phyloP scores from a whole-genome alignment of 805 yeast species.

The Lipomyces anomalus region DNA sequence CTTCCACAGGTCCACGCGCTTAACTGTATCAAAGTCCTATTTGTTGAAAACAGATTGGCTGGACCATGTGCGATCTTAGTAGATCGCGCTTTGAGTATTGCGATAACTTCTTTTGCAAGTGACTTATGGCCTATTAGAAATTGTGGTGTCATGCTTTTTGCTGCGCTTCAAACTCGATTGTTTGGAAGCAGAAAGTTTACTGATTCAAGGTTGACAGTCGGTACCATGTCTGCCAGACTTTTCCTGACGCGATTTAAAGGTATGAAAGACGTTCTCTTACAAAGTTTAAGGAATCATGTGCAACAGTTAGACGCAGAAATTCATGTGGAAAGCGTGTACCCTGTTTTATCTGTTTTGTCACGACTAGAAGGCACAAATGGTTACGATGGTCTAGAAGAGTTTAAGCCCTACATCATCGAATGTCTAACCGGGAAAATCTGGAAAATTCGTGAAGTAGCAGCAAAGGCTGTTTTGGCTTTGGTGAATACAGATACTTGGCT shows the following conservation, averaged over 20 bases:
- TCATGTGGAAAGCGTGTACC: slow-evolving; percentile 60
- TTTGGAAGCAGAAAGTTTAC: slow-evolving; percentile 55
- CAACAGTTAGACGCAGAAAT: slow-evolving; percentile 22
- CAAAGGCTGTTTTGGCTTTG: slow-evolving; percentile 57
- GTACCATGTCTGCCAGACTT: slow-evolving; percentile 48
- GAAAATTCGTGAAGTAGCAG: slow-evolving; percentile 85
- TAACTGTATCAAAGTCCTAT: slow-evolving; percentile 71
- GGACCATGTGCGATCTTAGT: slow-evolving; percentile 46
- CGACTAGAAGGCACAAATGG: slow-evolving; percentile 59
- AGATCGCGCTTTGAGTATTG: slow-evolving; percentile 52
- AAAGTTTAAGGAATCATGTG: slow-evolving; percentile 27
- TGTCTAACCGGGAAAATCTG: slow-evolving; percentile 55
- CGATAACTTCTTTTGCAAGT: slow-evolving; percentile 59
- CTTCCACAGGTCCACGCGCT: slow-evolving; percentile 92
- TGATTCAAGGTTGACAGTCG: slow-evolving; percentile 25
- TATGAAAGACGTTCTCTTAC: slow-evolving; percentile 45
- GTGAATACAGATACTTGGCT: slow-evolving; percentile 34
- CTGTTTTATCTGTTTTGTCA: slow-evolving; percentile 67
- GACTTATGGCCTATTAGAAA: slow-evolving; percentile 81
- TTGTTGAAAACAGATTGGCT: slow-evolving; percentile 65
- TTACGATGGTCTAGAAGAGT: slow-evolving; percentile 47
- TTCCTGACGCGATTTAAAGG: slow-evolving; percentile 65
- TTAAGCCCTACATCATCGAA: slow-evolving; percentile 43
- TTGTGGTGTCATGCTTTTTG: slow-evolving; percentile 88
- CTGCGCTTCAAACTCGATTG: slow-evolving; percentile 71